Evolutionary conservation across 345 rosid genomes (phyloP).

Genomic region (Aquilaria malaccensis): DNA sequence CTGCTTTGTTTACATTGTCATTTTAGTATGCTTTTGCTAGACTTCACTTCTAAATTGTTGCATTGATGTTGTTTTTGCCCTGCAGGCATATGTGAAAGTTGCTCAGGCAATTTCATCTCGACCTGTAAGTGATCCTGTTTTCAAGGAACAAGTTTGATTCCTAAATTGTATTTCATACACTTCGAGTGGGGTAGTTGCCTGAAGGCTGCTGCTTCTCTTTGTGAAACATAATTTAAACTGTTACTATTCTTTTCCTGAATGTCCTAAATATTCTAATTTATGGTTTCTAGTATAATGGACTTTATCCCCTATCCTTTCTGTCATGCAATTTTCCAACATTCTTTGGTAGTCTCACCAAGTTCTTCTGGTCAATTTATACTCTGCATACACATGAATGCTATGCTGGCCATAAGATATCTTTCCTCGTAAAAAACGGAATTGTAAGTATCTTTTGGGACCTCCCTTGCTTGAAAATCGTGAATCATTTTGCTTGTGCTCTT

Average conservation of each 20-base stretch:
- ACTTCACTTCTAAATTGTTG: not conserved
- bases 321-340: no score
- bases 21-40: no score
- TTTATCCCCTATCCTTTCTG: no score
- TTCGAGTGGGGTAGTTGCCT: not conserved
- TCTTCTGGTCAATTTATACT: not conserved
- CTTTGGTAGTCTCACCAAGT: no score
- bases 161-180: not conserved
- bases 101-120: conserved; percentile 97
- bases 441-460: not conserved
- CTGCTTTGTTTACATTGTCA: no score
- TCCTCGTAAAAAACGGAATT: not conserved
- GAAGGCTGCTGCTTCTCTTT: not conserved
- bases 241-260: no score
- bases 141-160: not conserved
- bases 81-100: conserved; percentile 82
- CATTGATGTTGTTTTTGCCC: conserved; percentile 9
- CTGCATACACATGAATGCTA: no score
- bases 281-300: no score
- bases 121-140: conserved; percentile 47
- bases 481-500: conserved; percentile 4
- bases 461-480: not conserved
- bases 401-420: not conserved
- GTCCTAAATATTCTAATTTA: no score
- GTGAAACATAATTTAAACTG: not conserved